These are phyloP conservation scores for Ophiostoma triangulosporum DNA, from an alignment of 2,329 filamentous ascomycete species.

Conservation along the genomic window DNA sequence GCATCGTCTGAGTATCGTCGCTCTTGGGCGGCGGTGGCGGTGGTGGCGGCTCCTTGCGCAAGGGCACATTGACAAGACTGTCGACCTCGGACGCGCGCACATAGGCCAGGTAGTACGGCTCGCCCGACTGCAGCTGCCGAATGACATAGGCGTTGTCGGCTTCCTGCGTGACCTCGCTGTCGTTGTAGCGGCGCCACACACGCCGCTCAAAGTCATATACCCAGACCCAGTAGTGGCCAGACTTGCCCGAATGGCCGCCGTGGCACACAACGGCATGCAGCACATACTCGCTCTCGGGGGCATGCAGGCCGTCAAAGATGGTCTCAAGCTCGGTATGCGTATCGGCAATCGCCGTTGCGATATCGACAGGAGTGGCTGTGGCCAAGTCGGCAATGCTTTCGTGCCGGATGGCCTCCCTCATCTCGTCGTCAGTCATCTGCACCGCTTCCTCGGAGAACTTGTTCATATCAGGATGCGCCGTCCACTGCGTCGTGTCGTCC, in stretches of 20 bases:
- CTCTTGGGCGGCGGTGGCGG: not conserved
- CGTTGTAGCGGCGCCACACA: conserved; percentile 91
- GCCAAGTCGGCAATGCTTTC: not conserved
- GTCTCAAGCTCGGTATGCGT: conserved; percentile 24
- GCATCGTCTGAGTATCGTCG: not conserved
- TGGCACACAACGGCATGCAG: conserved; percentile 93
- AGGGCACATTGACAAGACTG: conserved; percentile 18
- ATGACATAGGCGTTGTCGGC: conserved; percentile 59
- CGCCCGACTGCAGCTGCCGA: conserved; percentile 51
- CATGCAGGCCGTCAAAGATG: conserved; percentile 49
- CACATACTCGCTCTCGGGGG: conserved; percentile 51
- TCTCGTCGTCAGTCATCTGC: conserved; percentile 1
- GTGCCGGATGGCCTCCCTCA: conserved; percentile 1
- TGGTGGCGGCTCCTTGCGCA: not conserved
- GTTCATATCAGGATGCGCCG: not conserved
- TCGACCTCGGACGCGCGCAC: conserved; percentile 19
- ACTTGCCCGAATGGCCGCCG: conserved; percentile 49
- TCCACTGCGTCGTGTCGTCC: not conserved
- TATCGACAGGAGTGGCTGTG: not conserved
- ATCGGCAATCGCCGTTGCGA: not conserved
- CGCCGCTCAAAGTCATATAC: conserved; percentile 75
- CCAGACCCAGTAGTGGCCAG: conserved; percentile 95
- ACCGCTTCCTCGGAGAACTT: conserved; percentile 3
- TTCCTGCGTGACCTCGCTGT: conserved; percentile 60
- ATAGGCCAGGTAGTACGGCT: conserved; percentile 38